phyloP scores from a whole-genome alignment of 2,329 filamentous ascomycete species.

The Fusarium tupiense region DNA sequence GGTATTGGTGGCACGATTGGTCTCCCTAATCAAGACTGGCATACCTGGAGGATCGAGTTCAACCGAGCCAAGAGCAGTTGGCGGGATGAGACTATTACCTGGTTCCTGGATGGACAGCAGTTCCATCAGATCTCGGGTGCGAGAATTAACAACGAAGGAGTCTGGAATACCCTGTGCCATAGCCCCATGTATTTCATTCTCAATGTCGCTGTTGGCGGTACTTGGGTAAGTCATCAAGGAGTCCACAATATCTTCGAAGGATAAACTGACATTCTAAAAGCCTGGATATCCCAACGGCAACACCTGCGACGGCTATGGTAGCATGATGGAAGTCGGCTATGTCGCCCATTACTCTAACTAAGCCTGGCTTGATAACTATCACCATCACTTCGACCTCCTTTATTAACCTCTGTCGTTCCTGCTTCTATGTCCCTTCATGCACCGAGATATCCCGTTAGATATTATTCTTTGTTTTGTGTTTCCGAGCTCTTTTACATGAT shows the following conservation, averaged over 20 bases:
- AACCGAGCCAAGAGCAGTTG: constrained; percentile 57
- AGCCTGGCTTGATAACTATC: rapidly evolving
- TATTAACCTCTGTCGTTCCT: rapidly evolving
- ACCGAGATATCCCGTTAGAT: neutral
- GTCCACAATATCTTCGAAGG: rapidly evolving
- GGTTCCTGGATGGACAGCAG: constrained; percentile 57
- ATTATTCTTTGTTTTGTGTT: neutral
- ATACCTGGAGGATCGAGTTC: constrained; percentile 59
- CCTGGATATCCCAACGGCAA: constrained; percentile 56
- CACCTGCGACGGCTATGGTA: constrained; percentile 55
- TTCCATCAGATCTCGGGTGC: constrained; percentile 56
- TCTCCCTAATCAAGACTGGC: constrained; percentile 50
- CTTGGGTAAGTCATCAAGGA: constrained; percentile 52
- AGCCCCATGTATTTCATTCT: constrained; percentile 60
- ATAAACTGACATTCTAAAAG: constrained; percentile 39
- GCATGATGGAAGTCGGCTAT: constrained; percentile 61
- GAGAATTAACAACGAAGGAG: constrained; percentile 53
- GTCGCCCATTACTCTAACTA: constrained; percentile 51
- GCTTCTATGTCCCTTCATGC: neutral
- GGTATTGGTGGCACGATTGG: constrained; percentile 51
- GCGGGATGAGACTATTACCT: constrained; percentile 59
- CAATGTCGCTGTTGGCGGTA: constrained; percentile 63
- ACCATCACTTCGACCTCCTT: rapidly evolving
- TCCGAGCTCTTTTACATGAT: too few species aligned
- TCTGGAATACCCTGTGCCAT: constrained; percentile 60